Base-by-base conservation (phyloP, 805 yeast species). In the Lipomyces lipofer region DNA sequence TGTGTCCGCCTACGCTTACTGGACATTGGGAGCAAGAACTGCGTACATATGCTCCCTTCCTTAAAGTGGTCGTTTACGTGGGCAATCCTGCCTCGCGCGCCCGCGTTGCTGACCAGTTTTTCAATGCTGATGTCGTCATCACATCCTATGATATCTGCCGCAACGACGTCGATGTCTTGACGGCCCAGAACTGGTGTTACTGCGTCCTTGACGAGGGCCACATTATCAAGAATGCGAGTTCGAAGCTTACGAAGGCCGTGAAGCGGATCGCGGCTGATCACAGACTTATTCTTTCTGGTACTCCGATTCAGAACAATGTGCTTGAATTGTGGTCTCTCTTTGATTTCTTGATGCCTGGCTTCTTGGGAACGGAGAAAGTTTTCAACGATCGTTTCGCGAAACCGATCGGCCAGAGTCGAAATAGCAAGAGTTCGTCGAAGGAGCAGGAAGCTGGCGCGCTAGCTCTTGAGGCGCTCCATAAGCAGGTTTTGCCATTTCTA, bases 1-100 rank as follows among this genome's bases (percentile, higher is more conserved):
- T 94, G 15, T 94, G 99, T 73, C 99, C 99, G 0, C 97, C 99
- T 0, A 89, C 98, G 0, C 79, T 94, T 63, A 91, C 97, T 1
- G 99, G 99, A 21, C 99, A 94, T 71, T 94, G 99, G 99, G 96
- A 89, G 68, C 96, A 89, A 68, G 99, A 94, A 71, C 76, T 94
- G 62, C 80, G 82, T 57, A 90, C 87, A 59, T 94, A 90, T 69
- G 87, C 97, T 0, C 96, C 98, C 42, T 86, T 86, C 60, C 75
- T 94, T 73, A 83, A 80, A 42, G 86, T 88, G 4, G 68, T 88
- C 25, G 94, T 89, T 2, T 92, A 92, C 70, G 96, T 95, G 19
- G 99, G 99, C n/a, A 84, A 89, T 4, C 98, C 99, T 2, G 73
- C 85, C 3, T 73, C 78, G 1, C 78, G 99, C 66, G 67, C 77